These are phyloP conservation scores for Plasmodium cynomolgi DNA, from an alignment of 169 alveolate genomes.

Conservation along the genomic window DNA sequence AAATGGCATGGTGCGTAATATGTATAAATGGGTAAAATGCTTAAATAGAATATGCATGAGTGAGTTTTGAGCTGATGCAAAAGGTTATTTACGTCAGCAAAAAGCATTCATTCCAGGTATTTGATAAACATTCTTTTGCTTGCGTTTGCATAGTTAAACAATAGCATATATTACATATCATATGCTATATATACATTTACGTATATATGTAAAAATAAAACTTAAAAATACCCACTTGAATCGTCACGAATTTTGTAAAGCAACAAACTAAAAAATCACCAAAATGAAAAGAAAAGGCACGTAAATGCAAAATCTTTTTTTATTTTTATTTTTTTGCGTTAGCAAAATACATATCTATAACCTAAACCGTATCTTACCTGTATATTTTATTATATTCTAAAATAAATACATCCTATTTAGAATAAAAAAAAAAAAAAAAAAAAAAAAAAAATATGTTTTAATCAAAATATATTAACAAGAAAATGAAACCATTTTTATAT, in stretches of 20 bases:
- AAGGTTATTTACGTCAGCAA: neutral
- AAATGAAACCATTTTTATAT: slow-evolving; percentile 21
- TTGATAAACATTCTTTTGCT: neutral
- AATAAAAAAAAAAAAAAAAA: slow-evolving; percentile 9
- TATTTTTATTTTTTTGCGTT: slow-evolving; percentile 5
- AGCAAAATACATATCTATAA: neutral
- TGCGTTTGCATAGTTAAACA: neutral
- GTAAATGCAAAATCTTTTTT: neutral
- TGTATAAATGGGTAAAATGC: neutral
- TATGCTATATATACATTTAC: neutral
- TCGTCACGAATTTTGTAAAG: neutral
- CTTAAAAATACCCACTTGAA: neutral
- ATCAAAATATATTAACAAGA: neutral
- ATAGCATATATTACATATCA: neutral
- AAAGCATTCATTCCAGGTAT: neutral
- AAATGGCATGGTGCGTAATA: neutral
- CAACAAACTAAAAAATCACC: neutral
- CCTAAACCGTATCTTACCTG: neutral
- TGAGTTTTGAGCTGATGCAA: neutral
- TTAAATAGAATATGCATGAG: neutral
- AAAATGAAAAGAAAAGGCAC: neutral
- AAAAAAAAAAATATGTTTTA: slow-evolving; percentile 12
- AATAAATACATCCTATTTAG: neutral
- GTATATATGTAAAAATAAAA: neutral
- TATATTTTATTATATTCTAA: neutral